These are phyloP conservation scores for Barnettozyma siamensis DNA, from an alignment of 805 yeast genomes.

Conservation along the genomic window DNA sequence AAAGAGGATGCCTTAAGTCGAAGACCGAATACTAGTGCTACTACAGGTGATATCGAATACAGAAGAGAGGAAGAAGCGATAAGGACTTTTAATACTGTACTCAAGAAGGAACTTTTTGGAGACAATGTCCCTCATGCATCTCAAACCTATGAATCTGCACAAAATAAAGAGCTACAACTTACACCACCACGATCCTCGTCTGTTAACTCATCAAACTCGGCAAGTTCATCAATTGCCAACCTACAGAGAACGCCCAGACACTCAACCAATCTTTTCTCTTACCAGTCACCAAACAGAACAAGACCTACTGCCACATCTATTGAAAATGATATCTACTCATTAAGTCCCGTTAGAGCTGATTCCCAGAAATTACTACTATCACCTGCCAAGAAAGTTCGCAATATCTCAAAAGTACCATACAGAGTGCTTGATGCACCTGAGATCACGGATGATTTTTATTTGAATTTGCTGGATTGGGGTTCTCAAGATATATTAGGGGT, in stretches of 20 bases:
- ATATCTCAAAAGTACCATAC: constrained; percentile 81
- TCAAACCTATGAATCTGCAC: constrained; percentile 26
- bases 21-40: constrained; percentile 23
- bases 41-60: constrained; percentile 48
- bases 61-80: constrained; percentile 79
- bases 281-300: constrained; percentile 62
- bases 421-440: constrained; percentile 96
- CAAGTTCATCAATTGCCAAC: constrained; percentile 3
- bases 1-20: constrained; percentile 13
- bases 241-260: constrained; percentile 33
- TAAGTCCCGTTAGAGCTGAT: constrained; percentile 86
- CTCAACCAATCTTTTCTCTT: constrained; percentile 60
- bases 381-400: constrained; percentile 75
- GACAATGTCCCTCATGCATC: constrained; percentile 56
- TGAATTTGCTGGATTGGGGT: constrained; percentile 95
- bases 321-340: constrained; percentile 69
- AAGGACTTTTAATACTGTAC: constrained; percentile 75
- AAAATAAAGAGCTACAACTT: constrained; percentile 22
- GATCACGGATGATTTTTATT: constrained; percentile 86
- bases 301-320: constrained; percentile 56
- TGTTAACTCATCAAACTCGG: constrained; percentile 13
- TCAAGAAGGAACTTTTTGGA: constrained; percentile 89
- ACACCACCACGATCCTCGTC: constrained; percentile 30
- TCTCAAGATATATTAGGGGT: constrained; percentile 83
- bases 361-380: constrained; percentile 73